Percentiles rank a stretch among this genome's conserved stretches.
These are phyloP conservation scores for Neocatenulostroma microsporum DNA, from an alignment of 2,329 filamentous ascomycete genomes.

Conservation along the genomic window DNA sequence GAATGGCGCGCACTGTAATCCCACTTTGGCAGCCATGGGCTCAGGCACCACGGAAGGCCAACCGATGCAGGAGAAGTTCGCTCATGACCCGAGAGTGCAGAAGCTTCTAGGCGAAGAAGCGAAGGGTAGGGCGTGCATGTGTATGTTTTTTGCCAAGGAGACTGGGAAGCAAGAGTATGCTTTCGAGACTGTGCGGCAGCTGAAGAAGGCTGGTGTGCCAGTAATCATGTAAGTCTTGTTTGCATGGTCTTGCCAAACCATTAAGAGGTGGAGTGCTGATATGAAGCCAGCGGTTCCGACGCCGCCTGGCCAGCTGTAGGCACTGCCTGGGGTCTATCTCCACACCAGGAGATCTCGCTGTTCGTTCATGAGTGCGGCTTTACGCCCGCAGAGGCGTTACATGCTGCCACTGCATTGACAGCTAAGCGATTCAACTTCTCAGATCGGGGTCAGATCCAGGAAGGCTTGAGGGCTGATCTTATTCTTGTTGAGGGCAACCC, in stretches of 20 bases:
- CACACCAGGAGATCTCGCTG: conserved; percentile 37
- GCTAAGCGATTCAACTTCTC: conserved; percentile 35
- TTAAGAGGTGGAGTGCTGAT: too few relatives aligned
- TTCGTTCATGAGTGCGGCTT: conserved; percentile 38
- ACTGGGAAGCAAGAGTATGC: conserved; percentile 33
- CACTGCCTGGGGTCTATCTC: conserved; percentile 36
- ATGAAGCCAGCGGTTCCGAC: conserved; percentile 33
- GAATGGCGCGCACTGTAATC: conserved; percentile 37
- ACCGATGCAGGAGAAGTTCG: conserved; percentile 32
- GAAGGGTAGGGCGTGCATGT: conserved; percentile 32
- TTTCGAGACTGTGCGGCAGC: conserved; percentile 34
- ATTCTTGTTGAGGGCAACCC: conserved; percentile 40
- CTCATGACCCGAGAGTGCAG: conserved; percentile 33
- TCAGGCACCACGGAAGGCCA: conserved; percentile 36
- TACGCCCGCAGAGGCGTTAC: conserved; percentile 36
- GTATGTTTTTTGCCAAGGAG: conserved; percentile 33
- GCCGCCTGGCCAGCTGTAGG: conserved; percentile 37
- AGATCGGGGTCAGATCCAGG: conserved; percentile 35
- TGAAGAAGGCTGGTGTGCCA: conserved; percentile 35
- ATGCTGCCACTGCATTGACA: conserved; percentile 34
- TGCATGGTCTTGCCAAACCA: too few relatives aligned
- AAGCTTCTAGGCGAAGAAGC: conserved; percentile 29
- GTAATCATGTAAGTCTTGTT: conserved; percentile 33
- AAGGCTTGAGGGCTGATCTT: conserved; percentile 37
- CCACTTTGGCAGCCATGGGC: conserved; percentile 35